Base-by-base conservation (phyloP, 2,329 filamentous ascomycete genomes). In the Xylogone sp. region DNA sequence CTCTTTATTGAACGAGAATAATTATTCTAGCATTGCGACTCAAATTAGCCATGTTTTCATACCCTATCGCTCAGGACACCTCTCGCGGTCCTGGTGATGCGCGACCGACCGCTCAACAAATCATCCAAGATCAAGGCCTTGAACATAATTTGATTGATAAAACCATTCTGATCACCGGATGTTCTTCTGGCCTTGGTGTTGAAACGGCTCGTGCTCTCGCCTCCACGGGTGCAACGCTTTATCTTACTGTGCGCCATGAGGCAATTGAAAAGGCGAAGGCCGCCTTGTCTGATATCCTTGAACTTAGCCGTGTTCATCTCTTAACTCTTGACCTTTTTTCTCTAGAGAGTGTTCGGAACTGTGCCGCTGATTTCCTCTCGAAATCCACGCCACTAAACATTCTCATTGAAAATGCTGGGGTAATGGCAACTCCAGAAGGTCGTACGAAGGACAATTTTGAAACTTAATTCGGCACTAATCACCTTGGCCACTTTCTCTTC, bases 401-500 rank as follows among this genome's bases (percentile, higher is more conserved):
- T 20, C 49, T 63, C 12, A 52, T 63, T 22, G 53, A 51, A 45
- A 64, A 64, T 51, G 61, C 61, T 1, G 62, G 61, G 18, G 58
- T 59, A 24, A 59, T 59, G 56, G 54, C 55, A 10, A 27, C 48
- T n/a, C n/a, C n/a, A n/a, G n/a, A n/a, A 6, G 13, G 50, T 54
- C 43, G 65, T 69, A 21, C 57, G 69, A 44, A 50, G 58, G 10
- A 77, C 73, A 75, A 79, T 56, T 74, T 73, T 59, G 78, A 82
- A 56, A 61, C 62, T 0, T 77, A 82, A 53, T 75, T 82, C 53
- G 77, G 71, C 45, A 74, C 70, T 7, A 80, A 81, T 60, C 74
- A 82, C 58, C 65, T 83, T 2, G 70, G 66, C 18, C 75, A 81
- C 55, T 82, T 82, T 64, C 69, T 81, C 1, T 69, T 82, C 20